Percentiles rank a stretch among this genome's conserved stretches.
These are phyloP conservation scores for Avena eriantha DNA, from an alignment of 176 grass and related monocot species.

Conservation along the genomic window DNA sequence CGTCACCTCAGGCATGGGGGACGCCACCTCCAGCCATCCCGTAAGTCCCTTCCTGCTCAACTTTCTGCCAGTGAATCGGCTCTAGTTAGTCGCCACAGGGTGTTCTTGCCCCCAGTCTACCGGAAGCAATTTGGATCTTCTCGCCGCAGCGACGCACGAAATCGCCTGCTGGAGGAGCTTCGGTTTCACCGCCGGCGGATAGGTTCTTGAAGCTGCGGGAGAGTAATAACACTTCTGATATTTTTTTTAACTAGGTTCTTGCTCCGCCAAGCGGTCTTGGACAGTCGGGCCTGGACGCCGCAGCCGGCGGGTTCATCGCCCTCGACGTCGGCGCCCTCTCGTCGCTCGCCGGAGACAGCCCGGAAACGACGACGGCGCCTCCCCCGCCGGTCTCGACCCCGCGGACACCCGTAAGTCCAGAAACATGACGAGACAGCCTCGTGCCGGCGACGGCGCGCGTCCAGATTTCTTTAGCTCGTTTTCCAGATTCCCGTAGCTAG, in stretches of 20 bases:
- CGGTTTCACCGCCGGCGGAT: background rate
- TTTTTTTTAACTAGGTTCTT: slow-evolving; percentile 15
- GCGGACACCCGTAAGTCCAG: slow-evolving; percentile 45
- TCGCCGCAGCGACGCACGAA: background rate
- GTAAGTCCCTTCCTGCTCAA: slow-evolving; percentile 39
- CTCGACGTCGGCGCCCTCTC: slow-evolving; percentile 69
- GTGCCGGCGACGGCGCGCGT: slow-evolving; percentile 4
- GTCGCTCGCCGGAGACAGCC: slow-evolving; percentile 41
- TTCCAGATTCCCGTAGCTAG: background rate
- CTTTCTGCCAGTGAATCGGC: background rate
- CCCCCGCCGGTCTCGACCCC: slow-evolving; percentile 12
- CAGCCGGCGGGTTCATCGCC: slow-evolving; percentile 58
- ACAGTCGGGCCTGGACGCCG: slow-evolving; percentile 9
- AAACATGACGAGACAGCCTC: background rate
- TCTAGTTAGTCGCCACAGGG: background rate
- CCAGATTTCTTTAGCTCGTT: background rate
- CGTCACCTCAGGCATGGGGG: slow-evolving; percentile 49
- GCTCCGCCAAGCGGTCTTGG: slow-evolving; percentile 11
- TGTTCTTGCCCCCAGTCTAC: background rate
- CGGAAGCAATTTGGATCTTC: slow-evolving; percentile 1
- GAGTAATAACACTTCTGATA: background rate
- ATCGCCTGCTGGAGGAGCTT: background rate
- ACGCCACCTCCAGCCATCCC: slow-evolving; percentile 26
- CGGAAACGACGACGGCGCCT: slow-evolving; percentile 1
- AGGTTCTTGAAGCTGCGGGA: background rate